These are phyloP conservation scores for Protea cynaroides DNA, from an alignment of 164 flowering plant genomes.

Conservation along the genomic window DNA sequence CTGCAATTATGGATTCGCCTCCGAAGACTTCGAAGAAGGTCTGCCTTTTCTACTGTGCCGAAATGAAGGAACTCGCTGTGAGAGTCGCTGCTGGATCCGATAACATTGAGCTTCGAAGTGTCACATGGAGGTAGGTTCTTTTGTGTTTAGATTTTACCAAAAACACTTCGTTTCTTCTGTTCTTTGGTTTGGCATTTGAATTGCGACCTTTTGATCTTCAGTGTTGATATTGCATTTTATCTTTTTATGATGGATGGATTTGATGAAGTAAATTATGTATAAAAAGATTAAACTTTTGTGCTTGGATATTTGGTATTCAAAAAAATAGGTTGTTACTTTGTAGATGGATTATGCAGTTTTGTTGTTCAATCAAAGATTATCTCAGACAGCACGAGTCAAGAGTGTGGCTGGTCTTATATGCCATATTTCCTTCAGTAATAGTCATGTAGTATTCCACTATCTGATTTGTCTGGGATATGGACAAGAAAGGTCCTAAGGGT, in stretches of 20 bases:
- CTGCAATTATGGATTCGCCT: constrained; percentile 19
- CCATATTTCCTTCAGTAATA: no score
- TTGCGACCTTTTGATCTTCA: background rate
- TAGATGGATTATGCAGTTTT: background rate
- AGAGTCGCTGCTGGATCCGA: constrained; percentile 73
- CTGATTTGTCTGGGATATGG: no score
- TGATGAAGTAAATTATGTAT: background rate
- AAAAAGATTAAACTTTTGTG: background rate
- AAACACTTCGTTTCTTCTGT: background rate
- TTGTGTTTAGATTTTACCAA: background rate
- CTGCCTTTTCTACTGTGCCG: constrained; percentile 74
- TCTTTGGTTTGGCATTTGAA: background rate
- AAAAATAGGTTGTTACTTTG: no score
- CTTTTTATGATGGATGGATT: no score
- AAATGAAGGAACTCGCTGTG: constrained; percentile 69
- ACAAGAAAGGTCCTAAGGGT: no score
- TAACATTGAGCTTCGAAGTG: constrained; percentile 67
- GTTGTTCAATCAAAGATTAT: no score
- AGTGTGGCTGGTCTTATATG: no score
- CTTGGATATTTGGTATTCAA: background rate
- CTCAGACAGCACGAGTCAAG: no score
- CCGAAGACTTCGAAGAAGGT: constrained; percentile 46
- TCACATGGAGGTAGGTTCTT: constrained; percentile 62
- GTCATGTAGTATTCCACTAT: no score
- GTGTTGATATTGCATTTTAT: background rate